Evolutionary conservation across 176 grass and related monocot species (phyloP), one percentile per base, ranked within the genome.

Genomic region (Poa pratensis): DNA sequence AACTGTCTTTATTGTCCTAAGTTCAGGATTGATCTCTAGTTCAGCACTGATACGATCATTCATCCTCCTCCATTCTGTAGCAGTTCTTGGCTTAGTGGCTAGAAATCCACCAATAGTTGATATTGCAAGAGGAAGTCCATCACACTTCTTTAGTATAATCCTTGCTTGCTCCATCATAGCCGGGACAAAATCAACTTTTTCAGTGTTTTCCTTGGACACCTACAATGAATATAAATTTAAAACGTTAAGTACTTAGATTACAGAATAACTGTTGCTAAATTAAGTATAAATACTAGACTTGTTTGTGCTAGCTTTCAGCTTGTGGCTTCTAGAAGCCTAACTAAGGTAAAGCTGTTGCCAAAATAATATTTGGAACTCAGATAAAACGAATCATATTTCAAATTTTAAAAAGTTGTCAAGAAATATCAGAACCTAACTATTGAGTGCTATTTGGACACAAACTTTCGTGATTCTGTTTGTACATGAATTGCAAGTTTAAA

Each of bases 41-140:
- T 90, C 79, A 27, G 4, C 43, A 14, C n/a, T 51, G 3, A 94
- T 15, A 0, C 3, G 0, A 0, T 73, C 49, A 75, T 84, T 45
- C 23, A 93, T 1, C 63, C 8, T 77, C 3, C 23, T 59, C 91
- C 91, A 93, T 45, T 86, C 86, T 22, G 0, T 69, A 14, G 23
- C 43, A 5, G 18, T 93, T 70, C 80, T 79, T 1, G 58, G 78
- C 66, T 69, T 90, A 5, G 14, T 76, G 2, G 68, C 55, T 0
- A 94, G 59, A 15, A 76, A 76, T 23, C 92, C 73, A 2, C 85
- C 92, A 13, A 94, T 73, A 3, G 65, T 80, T 0, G 85, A 62
- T 72, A 94, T 84, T 30, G 85, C 83, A 5, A 94, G 58, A 17
- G 91, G 91, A 34, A 79, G 54, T 11, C 81, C 75, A 23, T 22